phyloP scores from a whole-genome alignment of 2,329 filamentous ascomycete genomes.

The Tolypocladium amazonense region DNA sequence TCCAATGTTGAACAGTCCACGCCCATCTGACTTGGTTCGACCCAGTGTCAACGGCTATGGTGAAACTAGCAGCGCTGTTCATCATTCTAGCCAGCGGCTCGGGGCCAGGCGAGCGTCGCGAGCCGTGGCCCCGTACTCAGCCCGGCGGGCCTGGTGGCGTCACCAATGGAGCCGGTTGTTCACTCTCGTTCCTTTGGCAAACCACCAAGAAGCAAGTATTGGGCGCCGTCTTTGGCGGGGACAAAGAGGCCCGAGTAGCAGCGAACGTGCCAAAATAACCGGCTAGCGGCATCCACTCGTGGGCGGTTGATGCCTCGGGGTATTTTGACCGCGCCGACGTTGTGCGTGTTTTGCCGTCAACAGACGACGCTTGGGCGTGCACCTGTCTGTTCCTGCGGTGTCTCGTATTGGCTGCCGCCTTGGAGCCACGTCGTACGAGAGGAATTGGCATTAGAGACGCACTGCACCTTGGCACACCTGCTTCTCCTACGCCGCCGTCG shows the following conservation, averaged over 20 bases:
- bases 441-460: not conserved
- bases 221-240: not conserved
- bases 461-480: not conserved
- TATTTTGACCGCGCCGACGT: not conserved
- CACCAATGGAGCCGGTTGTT: not conserved
- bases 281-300: not conserved
- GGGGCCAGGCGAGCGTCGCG: conserved; percentile 4
- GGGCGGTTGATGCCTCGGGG: not conserved
- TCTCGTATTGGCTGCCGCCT: not conserved
- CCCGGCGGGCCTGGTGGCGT: conserved; percentile 1
- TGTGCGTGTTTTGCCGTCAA: not conserved
- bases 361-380: not conserved
- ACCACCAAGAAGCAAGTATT: not conserved
- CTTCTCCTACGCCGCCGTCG: not conserved
- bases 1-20: not conserved
- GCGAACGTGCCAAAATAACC: not conserved
- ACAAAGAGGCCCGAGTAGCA: not conserved
- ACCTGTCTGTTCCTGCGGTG: not conserved
- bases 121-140: conserved; percentile 7
- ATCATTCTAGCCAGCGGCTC: conserved; percentile 4
- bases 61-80: not conserved
- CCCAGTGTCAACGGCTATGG: not conserved
- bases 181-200: not conserved
- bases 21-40: not conserved
- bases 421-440: not conserved